Evolutionary conservation across 1,284 basidiomycete genomes (phyloP).

Genomic region (Sphaerobolus stellatus): DNA sequence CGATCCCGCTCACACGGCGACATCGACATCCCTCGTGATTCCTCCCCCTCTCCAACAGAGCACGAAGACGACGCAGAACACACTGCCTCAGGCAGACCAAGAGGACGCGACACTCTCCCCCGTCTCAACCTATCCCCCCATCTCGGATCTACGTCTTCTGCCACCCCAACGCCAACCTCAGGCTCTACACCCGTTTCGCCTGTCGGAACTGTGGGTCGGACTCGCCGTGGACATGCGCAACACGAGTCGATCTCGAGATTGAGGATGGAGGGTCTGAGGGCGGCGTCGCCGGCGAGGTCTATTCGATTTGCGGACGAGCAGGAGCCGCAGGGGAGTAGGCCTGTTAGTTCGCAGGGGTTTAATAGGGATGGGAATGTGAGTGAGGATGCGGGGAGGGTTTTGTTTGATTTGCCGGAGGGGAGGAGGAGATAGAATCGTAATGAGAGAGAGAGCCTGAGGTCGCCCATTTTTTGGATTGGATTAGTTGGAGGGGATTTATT

Average conservation of each 20-base stretch:
- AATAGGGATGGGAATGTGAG: too few relatives aligned
- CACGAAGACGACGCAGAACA: conserved; percentile 3
- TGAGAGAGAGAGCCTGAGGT: too few relatives aligned
- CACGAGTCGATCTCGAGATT: background rate
- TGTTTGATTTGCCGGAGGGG: too few relatives aligned
- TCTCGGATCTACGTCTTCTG: too few relatives aligned
- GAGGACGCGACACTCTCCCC: conserved; percentile 12
- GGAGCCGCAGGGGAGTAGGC: too few relatives aligned
- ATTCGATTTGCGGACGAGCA: conserved; percentile 19
- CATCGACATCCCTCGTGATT: background rate
- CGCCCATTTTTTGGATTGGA: too few relatives aligned
- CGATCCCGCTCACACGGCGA: background rate
- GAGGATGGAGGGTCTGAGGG: conserved; percentile 11
- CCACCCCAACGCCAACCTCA: conserved; percentile 1
- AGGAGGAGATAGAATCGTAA: too few relatives aligned
- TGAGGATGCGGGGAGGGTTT: too few relatives aligned
- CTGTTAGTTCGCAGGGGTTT: too few relatives aligned
- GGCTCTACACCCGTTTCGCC: background rate
- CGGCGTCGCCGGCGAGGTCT: conserved; percentile 19
- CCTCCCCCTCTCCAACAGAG: background rate
- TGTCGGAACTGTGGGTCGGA: background rate
- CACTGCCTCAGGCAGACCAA: conserved; percentile 12
- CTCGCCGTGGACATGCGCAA: background rate
- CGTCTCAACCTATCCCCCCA: too few relatives aligned
- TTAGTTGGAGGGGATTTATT: too few relatives aligned